phyloP scores from a whole-genome alignment of 78 protist genomes.

The Isochrysis galbana region DNA sequence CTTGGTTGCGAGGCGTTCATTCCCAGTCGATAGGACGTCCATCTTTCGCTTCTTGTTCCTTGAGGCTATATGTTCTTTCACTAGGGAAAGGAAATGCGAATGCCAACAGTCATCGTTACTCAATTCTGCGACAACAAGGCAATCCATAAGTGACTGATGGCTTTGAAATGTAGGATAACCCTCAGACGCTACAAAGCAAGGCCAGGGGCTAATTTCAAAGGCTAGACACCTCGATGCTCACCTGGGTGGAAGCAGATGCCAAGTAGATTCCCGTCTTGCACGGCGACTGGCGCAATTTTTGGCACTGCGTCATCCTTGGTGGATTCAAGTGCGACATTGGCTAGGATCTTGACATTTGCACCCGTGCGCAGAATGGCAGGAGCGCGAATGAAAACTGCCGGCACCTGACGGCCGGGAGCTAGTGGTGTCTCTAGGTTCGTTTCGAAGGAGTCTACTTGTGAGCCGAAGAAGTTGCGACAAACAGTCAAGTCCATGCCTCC shows the following conservation, averaged over 20 bases:
- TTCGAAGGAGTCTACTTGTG: constrained; percentile 42
- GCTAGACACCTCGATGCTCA: neutral
- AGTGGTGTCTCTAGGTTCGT: neutral
- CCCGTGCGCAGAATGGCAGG: constrained; percentile 25
- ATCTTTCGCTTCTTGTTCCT: too few relatives aligned
- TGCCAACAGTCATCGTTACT: constrained; percentile 35
- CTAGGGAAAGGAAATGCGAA: neutral
- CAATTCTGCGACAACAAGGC: constrained; percentile 19
- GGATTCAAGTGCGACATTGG: neutral
- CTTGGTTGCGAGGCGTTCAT: too few relatives aligned
- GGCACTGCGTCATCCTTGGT: too few relatives aligned
- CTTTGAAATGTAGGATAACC: neutral
- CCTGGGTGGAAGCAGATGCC: constrained; percentile 49
- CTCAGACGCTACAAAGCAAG: neutral
- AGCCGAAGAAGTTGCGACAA: constrained; percentile 43
- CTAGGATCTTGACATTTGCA: neutral
- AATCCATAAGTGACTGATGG: neutral
- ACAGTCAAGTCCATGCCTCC: constrained; percentile 38
- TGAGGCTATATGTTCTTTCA: too few relatives aligned
- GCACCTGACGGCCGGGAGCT: neutral
- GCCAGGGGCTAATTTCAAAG: neutral
- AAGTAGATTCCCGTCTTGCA: constrained; percentile 23
- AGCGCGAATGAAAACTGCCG: constrained; percentile 47
- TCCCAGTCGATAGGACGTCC: too few relatives aligned
- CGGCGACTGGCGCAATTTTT: constrained; percentile 49